Percentiles rank a stretch among this genome's conserved stretches.
phyloP scores from a whole-genome alignment of 257 asterid species.

The Nicotiana benthamiana region DNA sequence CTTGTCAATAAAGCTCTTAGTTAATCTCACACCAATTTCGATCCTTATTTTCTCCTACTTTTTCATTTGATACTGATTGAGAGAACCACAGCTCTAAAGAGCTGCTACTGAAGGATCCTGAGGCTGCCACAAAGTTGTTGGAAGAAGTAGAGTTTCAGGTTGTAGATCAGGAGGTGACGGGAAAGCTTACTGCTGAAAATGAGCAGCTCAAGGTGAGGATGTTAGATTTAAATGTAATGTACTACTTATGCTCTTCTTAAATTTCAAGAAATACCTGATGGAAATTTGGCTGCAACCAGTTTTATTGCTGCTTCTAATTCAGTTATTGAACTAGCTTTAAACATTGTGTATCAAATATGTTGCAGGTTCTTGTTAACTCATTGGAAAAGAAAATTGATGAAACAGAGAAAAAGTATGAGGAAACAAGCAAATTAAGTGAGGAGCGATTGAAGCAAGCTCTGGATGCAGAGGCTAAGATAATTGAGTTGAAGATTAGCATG shows the following conservation, averaged over 20 bases:
- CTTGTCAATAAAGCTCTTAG: background rate
- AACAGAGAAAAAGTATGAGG: slow-evolving; percentile 62
- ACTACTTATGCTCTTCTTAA: slow-evolving; percentile 2
- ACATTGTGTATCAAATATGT: background rate
- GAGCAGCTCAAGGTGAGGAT: slow-evolving; percentile 63
- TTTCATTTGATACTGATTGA: background rate
- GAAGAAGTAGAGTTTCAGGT: slow-evolving; percentile 29
- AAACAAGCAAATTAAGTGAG: slow-evolving; percentile 49
- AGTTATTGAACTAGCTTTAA: background rate
- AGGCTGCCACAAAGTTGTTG: slow-evolving; percentile 16
- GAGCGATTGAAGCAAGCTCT: slow-evolving; percentile 57
- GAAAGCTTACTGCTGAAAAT: slow-evolving; percentile 59
- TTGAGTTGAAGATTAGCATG: slow-evolving; percentile 57
- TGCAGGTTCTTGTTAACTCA: slow-evolving; percentile 53
- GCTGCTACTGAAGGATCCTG: slow-evolving; percentile 39
- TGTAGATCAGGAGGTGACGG: slow-evolving; percentile 42
- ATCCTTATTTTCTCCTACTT: slow-evolving; percentile 3
- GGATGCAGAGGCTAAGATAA: slow-evolving; percentile 70
- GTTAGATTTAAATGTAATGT: background rate
- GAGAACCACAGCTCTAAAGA: slow-evolving; percentile 12
- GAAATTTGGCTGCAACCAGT: background rate
- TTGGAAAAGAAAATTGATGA: slow-evolving; percentile 63
- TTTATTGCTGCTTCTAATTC: slow-evolving; percentile 1
- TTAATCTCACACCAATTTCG: background rate
- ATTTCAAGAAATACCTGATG: background rate